Conservation (phyloP, 148 eudicot species). For the Amaranthus hypochondriacus region DNA sequence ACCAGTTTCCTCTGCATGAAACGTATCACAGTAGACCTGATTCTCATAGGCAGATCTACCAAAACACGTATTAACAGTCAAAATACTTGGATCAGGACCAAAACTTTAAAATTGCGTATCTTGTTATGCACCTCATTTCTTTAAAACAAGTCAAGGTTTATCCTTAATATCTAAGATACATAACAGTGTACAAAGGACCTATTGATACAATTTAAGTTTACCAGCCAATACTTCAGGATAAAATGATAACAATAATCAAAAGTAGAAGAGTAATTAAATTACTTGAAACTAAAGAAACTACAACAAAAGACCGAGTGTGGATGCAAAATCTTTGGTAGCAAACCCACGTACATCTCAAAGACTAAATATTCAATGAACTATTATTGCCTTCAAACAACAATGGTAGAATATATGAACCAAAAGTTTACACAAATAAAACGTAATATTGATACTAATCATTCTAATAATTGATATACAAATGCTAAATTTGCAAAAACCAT, state of each 20-base stretch:
- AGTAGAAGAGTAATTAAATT: neutral
- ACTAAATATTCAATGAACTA: neutral
- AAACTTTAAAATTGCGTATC: neutral
- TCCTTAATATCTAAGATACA: neutral
- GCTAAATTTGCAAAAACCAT: neutral
- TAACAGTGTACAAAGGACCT: neutral
- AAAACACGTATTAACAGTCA: slow-evolving; percentile 16
- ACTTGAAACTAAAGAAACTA: neutral
- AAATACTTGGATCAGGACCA: neutral
- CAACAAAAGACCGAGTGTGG: neutral
- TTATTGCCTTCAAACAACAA: neutral
- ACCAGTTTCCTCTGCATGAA: slow-evolving; percentile 75
- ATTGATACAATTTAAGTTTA: neutral
- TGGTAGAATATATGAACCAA: neutral
- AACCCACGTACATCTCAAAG: neutral
- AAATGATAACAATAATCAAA: neutral
- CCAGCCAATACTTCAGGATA: neutral
- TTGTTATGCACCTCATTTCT: neutral
- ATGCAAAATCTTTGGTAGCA: neutral
- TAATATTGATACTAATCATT: neutral
- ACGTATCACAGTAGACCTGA: slow-evolving; percentile 64
- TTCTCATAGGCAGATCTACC: slow-evolving; percentile 74
- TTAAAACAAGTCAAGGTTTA: neutral
- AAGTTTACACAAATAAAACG: neutral
- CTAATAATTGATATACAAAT: neutral